Conservation (phyloP, 83 land plant genomes). For the Isoetes engelmannii region DNA sequence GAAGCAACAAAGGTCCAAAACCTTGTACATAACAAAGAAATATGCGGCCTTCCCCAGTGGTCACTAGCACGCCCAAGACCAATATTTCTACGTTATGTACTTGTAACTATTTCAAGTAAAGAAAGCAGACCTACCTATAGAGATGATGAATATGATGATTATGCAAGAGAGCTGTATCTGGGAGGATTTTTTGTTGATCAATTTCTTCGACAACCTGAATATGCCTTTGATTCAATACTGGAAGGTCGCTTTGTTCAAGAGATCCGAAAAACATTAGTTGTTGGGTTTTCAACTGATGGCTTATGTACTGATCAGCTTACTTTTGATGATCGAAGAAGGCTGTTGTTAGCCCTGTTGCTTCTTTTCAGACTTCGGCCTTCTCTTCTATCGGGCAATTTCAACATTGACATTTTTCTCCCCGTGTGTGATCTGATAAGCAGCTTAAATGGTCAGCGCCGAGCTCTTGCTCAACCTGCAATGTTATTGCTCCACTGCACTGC, state of each 20-base stretch:
- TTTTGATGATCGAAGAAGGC: slow-evolving; percentile 42
- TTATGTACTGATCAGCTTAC: slow-evolving; percentile 17
- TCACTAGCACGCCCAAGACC: slow-evolving; percentile 19
- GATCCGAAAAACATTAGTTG: slow-evolving; percentile 42
- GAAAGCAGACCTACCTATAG: slow-evolving; percentile 30
- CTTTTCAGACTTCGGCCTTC: slow-evolving; percentile 39
- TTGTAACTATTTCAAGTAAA: slow-evolving; percentile 16
- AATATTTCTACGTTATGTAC: slow-evolving; percentile 33
- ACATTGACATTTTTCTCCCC: slow-evolving; percentile 46
- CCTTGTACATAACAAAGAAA: slow-evolving; percentile 11
- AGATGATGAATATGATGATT: slow-evolving; percentile 27
- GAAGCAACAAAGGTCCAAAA: slow-evolving; percentile 29
- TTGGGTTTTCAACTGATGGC: slow-evolving; percentile 32
- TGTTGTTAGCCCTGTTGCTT: slow-evolving; percentile 32
- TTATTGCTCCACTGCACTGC: slow-evolving; percentile 38
- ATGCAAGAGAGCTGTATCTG: slow-evolving; percentile 41
- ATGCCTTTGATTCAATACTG: slow-evolving; percentile 30
- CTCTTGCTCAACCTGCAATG: slow-evolving; percentile 43
- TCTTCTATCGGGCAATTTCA: slow-evolving; percentile 29
- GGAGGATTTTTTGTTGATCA: slow-evolving; percentile 47
- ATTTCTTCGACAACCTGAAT: slow-evolving; percentile 38
- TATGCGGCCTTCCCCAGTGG: slow-evolving; percentile 30
- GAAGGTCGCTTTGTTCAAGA: slow-evolving; percentile 44
- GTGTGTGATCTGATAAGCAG: slow-evolving; percentile 30
- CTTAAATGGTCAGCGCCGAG: slow-evolving; percentile 25